These are phyloP conservation scores for Graphilbum ipis-grandicollis DNA, from an alignment of 2,329 filamentous ascomycete genomes.

Conservation along the genomic window DNA sequence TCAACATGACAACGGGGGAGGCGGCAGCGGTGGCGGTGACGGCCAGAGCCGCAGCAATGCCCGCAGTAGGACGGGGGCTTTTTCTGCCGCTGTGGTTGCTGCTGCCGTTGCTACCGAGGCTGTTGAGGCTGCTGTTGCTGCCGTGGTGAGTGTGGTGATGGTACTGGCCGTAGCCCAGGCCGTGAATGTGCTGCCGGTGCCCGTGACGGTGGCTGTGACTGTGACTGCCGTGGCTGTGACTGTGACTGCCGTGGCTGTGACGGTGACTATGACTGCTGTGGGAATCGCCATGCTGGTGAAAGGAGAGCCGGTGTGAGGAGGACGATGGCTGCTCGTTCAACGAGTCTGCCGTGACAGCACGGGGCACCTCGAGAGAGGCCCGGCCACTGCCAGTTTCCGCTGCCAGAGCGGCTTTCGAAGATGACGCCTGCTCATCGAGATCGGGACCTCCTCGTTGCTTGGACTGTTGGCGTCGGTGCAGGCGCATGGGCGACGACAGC, in stretches of 20 bases:
- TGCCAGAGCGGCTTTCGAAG: too few relatives aligned
- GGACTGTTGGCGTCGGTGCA: slow-evolving; percentile 20
- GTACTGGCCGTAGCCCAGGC: not conserved
- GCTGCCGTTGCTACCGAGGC: not conserved
- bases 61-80: slow-evolving; percentile 2
- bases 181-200: slow-evolving; percentile 1
- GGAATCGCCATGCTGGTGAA: not conserved
- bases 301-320: not conserved
- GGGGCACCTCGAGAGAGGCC: not conserved
- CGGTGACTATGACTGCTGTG: slow-evolving; percentile 1
- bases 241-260: not conserved
- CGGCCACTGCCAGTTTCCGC: not conserved
- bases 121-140: slow-evolving; percentile 1
- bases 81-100: not conserved
- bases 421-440: not conserved
- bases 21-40: too few relatives aligned
- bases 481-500: slow-evolving; percentile 27
- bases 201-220: not conserved
- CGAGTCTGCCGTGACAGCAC: slow-evolving; percentile 4
- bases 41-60: slow-evolving; percentile 2
- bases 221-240: slow-evolving; percentile 1
- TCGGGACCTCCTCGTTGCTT: slow-evolving; percentile 16
- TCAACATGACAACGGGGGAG: too few relatives aligned
- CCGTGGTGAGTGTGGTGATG: not conserved
- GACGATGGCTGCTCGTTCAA: not conserved